Evolutionary conservation across 441 rosid genomes (phyloP), one percentile per base, ranked within the genome.

Genomic region (Adansonia gregorii): DNA sequence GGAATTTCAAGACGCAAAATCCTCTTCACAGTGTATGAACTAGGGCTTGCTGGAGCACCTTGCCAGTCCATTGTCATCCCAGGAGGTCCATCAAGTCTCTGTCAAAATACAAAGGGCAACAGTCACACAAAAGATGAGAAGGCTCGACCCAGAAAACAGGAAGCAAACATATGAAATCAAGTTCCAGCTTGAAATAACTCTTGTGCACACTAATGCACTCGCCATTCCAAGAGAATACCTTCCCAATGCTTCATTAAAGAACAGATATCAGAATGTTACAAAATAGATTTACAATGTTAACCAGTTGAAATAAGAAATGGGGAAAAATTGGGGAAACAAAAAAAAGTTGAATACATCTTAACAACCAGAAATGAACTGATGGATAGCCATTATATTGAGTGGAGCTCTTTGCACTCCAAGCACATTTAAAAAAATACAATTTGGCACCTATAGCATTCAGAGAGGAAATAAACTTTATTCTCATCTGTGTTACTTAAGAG

Each of bases 31-130:
- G 96, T 88, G 84, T 83, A 93, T 39, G 98, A 86, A 82, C 96
- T 92, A 76, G 98, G 98, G 83, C 99, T 95, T 68, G 98, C 91
- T 78, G 98, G 94, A 15, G 91, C 96, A 75, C 96, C 89, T 89
- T 93, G 98, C 99, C 99, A 95, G 81, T 95, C 99, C 98, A 95
- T 95, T 24, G 95, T 89, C 98, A 95, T 92, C 76, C 99, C 99
- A 78, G 87, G 94, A 20, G 86, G 90, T 73, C 95, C 93, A 82
- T 92, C 83, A 75, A 93, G 76, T 86, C 98, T 88, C 99, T 95
- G 90, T 81, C 66, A 75, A 81, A 24, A 55, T 49, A 48, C 0
- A 77, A 66, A 54, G 54, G 67, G 75, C 31, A 76, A 52, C 17
- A 14, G 22, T 15, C 17, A 63, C 35, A 65, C 20, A 67, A 67